A percentile compares a stretch with the other conserved stretches of the same genome.
phyloP scores from a whole-genome alignment of 1,284 basidiomycete genomes.

The Pseudomicrostroma phylloplanum region DNA sequence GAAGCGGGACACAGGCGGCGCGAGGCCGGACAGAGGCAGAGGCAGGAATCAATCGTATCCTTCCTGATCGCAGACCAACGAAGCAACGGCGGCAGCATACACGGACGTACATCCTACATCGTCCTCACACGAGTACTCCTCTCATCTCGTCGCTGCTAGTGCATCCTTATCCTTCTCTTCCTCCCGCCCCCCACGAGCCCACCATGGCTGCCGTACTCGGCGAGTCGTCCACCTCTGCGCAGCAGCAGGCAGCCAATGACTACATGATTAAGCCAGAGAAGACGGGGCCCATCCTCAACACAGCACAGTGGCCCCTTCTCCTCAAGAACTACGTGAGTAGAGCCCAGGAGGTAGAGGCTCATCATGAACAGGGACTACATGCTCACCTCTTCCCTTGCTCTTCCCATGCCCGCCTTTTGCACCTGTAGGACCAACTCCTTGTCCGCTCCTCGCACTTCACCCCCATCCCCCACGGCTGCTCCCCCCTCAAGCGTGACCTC shows the following conservation, averaged over 20 bases:
- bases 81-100: too few species aligned
- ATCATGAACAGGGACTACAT: background rate
- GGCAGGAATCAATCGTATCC: too few species aligned
- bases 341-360: constrained; percentile 19
- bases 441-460: constrained; percentile 96
- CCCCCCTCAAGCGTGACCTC: constrained; percentile 88
- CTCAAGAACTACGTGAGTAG: constrained; percentile 97
- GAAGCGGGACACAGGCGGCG: too few species aligned
- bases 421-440: constrained; percentile 56
- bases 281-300: constrained; percentile 59
- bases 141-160: too few species aligned
- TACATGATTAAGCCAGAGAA: constrained; percentile 54
- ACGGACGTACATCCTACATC: too few species aligned
- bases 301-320: constrained; percentile 93
- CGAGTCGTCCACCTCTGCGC: constrained; percentile 23
- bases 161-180: background rate
- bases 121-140: too few species aligned
- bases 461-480: constrained; percentile 84
- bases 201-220: constrained; percentile 27
- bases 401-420: too few species aligned
- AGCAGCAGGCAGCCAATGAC: constrained; percentile 41
- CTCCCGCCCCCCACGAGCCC: constrained; percentile 4
- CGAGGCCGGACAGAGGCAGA: too few species aligned
- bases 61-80: too few species aligned
- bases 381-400: background rate